Evolutionary conservation across 2,329 filamentous ascomycete genomes (phyloP).

Genomic region (Pseudogymnoascus sp.): DNA sequence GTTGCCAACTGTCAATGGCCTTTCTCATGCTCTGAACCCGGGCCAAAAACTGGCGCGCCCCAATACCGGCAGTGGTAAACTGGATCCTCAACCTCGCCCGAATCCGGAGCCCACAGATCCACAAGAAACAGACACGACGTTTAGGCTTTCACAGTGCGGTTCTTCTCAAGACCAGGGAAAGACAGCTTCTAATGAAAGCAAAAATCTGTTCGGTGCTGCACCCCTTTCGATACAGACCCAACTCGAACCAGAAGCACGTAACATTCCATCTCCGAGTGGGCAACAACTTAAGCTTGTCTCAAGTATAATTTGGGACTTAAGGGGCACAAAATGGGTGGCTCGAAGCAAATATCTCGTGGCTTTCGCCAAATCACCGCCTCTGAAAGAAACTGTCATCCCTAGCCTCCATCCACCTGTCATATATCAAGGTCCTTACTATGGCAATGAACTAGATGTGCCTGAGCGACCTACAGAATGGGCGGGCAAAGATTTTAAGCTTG

Average conservation of each 20-base stretch:
- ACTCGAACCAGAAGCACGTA: background rate
- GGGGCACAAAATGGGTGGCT: background rate
- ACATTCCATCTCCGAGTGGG: background rate
- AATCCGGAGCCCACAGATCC: background rate
- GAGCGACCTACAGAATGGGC: conserved; percentile 73
- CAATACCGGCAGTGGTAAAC: background rate
- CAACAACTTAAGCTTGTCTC: background rate
- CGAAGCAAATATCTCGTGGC: conserved; percentile 12
- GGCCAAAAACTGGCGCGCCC: background rate
- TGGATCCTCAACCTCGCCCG: background rate
- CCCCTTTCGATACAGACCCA: background rate
- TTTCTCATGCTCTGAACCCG: background rate
- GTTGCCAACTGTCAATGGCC: background rate
- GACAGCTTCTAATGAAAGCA: background rate
- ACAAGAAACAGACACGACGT: background rate
- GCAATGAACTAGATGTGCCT: conserved; percentile 75
- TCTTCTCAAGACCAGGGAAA: background rate
- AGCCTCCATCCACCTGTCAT: conserved; percentile 62
- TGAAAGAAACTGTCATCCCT: conserved; percentile 39
- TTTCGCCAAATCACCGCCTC: conserved; percentile 32
- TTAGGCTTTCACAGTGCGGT: background rate
- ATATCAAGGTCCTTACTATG: conserved; percentile 82
- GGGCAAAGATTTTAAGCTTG: conserved; percentile 73
- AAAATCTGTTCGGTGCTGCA: background rate
- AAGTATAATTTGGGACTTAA: background rate